Percentiles rank a stretch among this genome's conserved stretches.
Evolutionary conservation across 2,329 filamentous ascomycete species (phyloP).

Genomic region (Penicillium frequentans): DNA sequence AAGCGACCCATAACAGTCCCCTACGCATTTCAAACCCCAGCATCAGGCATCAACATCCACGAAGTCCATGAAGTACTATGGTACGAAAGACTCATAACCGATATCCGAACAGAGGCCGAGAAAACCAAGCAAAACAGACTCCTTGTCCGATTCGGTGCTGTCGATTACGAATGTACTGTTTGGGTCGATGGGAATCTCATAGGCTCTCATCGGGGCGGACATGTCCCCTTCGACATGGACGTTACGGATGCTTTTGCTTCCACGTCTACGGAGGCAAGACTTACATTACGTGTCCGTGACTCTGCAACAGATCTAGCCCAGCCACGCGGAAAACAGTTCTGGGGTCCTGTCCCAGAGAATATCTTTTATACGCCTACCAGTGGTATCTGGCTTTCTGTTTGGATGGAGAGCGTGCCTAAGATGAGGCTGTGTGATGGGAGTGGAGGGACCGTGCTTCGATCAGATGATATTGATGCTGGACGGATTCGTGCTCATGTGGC

Average conservation of each 20-base stretch:
- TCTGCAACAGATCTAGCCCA: conserved; percentile 65
- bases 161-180: conserved; percentile 53
- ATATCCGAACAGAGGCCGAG: conserved; percentile 50
- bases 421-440: conserved; percentile 60
- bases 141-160: conserved; percentile 51
- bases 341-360: conserved; percentile 51
- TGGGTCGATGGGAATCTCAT: conserved; percentile 57
- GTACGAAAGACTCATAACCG: conserved; percentile 59
- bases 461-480: conserved; percentile 55
- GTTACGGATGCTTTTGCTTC: conserved; percentile 43
- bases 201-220: conserved; percentile 59
- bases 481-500: conserved; percentile 53
- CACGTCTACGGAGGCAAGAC: conserved; percentile 25
- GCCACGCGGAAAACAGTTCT: conserved; percentile 68
- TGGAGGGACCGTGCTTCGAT: conserved; percentile 59
- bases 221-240: conserved; percentile 63
- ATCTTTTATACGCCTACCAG: conserved; percentile 73
- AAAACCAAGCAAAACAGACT: conserved; percentile 38
- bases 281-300: conserved; percentile 62
- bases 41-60: conserved; percentile 62
- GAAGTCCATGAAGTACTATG: conserved; percentile 67
- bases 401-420: conserved; percentile 58
- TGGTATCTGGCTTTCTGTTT: conserved; percentile 74
- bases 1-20: conserved; percentile 62
- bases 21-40: conserved; percentile 64